phyloP scores from a whole-genome alignment of 2,329 filamentous ascomycete genomes.

The Ambrosiella xylebori region DNA sequence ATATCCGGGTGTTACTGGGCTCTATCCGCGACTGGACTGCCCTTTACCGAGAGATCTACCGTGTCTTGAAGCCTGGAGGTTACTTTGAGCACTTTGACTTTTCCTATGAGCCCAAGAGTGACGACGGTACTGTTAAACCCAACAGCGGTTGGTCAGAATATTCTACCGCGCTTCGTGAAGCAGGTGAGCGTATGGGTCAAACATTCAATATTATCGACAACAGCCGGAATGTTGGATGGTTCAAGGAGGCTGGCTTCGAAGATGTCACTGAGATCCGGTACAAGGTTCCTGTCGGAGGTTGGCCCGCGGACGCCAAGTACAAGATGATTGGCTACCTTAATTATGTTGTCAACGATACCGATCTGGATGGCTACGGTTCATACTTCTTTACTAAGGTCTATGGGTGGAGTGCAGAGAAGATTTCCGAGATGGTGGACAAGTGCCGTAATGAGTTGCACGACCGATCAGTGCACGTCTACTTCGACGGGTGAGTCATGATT shows the following conservation, averaged over 20 bases:
- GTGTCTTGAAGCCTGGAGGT: conserved; percentile 39
- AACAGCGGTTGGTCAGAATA: conserved; percentile 18
- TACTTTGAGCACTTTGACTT: conserved; percentile 22
- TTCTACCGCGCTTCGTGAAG: conserved; percentile 18
- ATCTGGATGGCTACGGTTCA: conserved; percentile 22
- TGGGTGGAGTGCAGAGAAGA: conserved; percentile 21
- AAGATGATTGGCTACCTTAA: conserved; percentile 28
- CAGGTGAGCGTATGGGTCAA: conserved; percentile 18
- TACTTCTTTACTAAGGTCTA: conserved; percentile 23
- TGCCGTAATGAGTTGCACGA: conserved; percentile 22
- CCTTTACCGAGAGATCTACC: conserved; percentile 32
- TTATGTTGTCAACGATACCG: conserved; percentile 20
- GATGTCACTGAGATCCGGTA: conserved; percentile 16
- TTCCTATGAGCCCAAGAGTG: conserved; percentile 24
- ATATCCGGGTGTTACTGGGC: conserved; percentile 33
- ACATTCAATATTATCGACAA: conserved; percentile 18
- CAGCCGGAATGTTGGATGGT: conserved; percentile 13
- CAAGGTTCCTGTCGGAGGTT: conserved; percentile 26
- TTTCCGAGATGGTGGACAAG: conserved; percentile 20
- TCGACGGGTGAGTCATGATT: conserved; percentile 21
- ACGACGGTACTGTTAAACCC: conserved; percentile 18
- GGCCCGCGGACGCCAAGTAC: conserved; percentile 27
- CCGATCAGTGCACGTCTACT: conserved; percentile 22
- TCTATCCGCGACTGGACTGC: conserved; percentile 37
- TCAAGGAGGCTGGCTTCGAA: conserved; percentile 17